Evolutionary conservation across 2,329 filamentous ascomycete genomes (phyloP).

Genomic region (Leptographium wingfieldii): DNA sequence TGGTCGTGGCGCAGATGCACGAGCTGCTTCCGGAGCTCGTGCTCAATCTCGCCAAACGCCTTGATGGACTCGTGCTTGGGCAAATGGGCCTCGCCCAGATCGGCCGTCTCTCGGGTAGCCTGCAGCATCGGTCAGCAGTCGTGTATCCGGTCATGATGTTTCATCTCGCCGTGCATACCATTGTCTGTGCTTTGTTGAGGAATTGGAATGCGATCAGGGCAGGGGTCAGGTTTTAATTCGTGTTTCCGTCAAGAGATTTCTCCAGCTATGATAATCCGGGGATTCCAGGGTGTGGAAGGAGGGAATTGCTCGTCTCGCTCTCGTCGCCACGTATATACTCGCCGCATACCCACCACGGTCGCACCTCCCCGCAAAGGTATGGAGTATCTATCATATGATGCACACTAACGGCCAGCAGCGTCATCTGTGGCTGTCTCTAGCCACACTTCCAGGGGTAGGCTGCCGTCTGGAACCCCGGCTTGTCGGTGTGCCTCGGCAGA

Average conservation of each 20-base stretch:
- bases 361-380: neutral
- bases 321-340: neutral
- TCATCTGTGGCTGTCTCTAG: neutral
- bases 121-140: conserved; percentile 11
- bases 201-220: neutral
- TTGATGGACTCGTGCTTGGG: conserved; percentile 38
- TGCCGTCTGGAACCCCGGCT: neutral
- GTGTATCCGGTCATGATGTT: neutral
- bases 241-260: neutral
- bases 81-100: conserved; percentile 33
- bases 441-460: neutral
- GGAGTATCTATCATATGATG: neutral
- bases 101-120: conserved; percentile 40
- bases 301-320: neutral
- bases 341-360: neutral
- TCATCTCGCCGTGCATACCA: neutral
- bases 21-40: conserved; percentile 38
- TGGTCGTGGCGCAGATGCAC: conserved; percentile 34
- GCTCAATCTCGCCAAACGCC: conserved; percentile 34
- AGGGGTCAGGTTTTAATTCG: neutral
- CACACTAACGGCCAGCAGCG: neutral
- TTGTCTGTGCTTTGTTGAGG: neutral
- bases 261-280: too few relatives aligned
- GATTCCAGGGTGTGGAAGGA: neutral
- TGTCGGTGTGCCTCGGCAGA: neutral